Evolutionary conservation across 129 eudicot genomes (phyloP).

Genomic region (Artemisia annua): DNA sequence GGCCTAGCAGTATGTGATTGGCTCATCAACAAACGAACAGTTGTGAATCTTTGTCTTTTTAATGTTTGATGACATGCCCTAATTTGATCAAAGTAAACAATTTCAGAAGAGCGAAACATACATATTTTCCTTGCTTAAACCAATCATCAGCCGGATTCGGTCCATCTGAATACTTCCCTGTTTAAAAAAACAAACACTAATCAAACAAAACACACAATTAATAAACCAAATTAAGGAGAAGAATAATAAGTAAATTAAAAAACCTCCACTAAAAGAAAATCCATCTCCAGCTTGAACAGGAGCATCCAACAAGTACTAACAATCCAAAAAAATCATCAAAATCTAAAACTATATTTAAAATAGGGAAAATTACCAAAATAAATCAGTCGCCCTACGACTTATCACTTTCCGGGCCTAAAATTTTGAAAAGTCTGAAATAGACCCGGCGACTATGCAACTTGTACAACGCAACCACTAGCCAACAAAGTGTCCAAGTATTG

Average conservation of each 20-base stretch:
- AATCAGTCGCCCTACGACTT: no score
- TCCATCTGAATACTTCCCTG: slow-evolving; percentile 91
- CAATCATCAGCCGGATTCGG: slow-evolving; percentile 87
- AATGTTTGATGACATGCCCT: no score
- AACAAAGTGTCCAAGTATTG: no score
- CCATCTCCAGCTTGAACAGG: slow-evolving; percentile 93
- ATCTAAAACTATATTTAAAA: no score
- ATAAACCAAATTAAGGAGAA: background rate
- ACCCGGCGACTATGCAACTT: no score
- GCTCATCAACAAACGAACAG: no score
- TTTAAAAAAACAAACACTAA: slow-evolving; percentile 3
- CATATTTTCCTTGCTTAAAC: slow-evolving; percentile 84
- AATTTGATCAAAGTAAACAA: background rate
- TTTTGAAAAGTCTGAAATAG: no score
- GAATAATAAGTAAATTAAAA: slow-evolving; percentile 5
- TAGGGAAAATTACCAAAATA: no score
- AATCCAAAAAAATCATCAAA: background rate
- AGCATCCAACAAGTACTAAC: slow-evolving; percentile 81
- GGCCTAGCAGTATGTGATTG: no score
- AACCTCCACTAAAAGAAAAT: slow-evolving; percentile 97
- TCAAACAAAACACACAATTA: background rate
- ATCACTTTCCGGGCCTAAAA: no score
- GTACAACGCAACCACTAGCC: no score
- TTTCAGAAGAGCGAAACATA: slow-evolving; percentile 26
- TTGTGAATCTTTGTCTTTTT: no score